Percentiles rank a stretch among this genome's conserved stretches.
Evolutionary conservation across 805 yeast species (phyloP).

Genomic region (Saccharomyces paradoxus): DNA sequence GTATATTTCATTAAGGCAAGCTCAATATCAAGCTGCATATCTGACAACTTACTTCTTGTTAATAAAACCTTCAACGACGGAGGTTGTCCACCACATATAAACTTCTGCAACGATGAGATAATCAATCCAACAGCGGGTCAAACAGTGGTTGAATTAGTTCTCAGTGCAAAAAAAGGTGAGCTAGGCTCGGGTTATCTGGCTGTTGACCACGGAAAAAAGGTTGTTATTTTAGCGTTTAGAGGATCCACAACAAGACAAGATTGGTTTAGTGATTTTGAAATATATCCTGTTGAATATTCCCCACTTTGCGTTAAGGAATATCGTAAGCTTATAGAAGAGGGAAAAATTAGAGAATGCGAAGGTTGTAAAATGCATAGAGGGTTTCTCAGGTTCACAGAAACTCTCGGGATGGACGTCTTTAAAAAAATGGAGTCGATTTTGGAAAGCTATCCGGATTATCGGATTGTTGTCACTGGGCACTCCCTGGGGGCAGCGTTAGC

Average conservation of each 20-base stretch:
- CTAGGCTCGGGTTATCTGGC: constrained; percentile 52
- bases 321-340: constrained; percentile 17
- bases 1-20: constrained; percentile 28
- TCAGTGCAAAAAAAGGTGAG: constrained; percentile 36
- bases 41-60: constrained; percentile 11
- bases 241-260: constrained; percentile 58
- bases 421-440: constrained; percentile 31
- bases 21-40: constrained; percentile 32
- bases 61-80: constrained; percentile 24
- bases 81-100: constrained; percentile 29
- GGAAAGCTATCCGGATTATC: constrained; percentile 38
- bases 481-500: constrained; percentile 73
- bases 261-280: constrained; percentile 51
- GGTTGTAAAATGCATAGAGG: constrained; percentile 61
- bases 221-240: constrained; percentile 47
- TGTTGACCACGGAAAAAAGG: constrained; percentile 37
- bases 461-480: constrained; percentile 57
- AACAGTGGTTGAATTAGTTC: constrained; percentile 34
- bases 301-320: constrained; percentile 34
- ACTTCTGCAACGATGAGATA: constrained; percentile 24
- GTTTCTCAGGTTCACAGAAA: constrained; percentile 40
- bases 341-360: constrained; percentile 32
- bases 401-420: constrained; percentile 35
- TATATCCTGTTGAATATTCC: constrained; percentile 38
- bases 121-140: constrained; percentile 19